A percentile compares a stretch with the other conserved stretches of the same genome.
phyloP scores from a whole-genome alignment of 2,329 filamentous ascomycete genomes.

The Ceratocystis ficicola region DNA sequence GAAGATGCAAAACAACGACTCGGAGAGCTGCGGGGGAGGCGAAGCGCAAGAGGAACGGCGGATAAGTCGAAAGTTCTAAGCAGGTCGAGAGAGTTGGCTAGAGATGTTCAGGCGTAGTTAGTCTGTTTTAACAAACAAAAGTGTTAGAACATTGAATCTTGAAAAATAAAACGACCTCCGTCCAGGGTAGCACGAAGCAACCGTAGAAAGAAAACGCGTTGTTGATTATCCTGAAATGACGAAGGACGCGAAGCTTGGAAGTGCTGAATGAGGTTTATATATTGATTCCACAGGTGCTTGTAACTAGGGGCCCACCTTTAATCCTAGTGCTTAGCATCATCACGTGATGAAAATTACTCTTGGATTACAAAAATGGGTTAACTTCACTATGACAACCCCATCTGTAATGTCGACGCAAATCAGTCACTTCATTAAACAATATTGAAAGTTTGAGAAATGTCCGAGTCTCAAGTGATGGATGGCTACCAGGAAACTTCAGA shows the following conservation, averaged over 20 bases:
- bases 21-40: slow-evolving; percentile 73
- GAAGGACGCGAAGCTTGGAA: neutral
- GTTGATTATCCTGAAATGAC: neutral
- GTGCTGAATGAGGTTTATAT: too few species aligned
- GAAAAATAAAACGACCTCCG: neutral
- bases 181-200: neutral
- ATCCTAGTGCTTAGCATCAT: neutral
- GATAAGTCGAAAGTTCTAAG: slow-evolving; percentile 13
- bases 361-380: neutral
- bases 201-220: neutral
- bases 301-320: neutral
- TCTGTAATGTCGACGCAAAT: neutral
- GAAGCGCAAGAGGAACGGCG: slow-evolving; percentile 40
- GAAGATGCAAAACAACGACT: slow-evolving; percentile 26
- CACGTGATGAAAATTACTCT: neutral
- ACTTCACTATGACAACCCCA: too few species aligned
- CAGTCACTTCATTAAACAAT: too few species aligned
- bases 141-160: neutral
- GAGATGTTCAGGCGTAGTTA: neutral
- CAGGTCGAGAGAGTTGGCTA: neutral
- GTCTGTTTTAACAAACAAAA: neutral
- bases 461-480: slow-evolving; percentile 26
- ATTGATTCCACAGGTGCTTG: neutral
- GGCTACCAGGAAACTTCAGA: slow-evolving; percentile 24
- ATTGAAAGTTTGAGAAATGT: too few species aligned